Evolutionary conservation across 83 land plant species (phyloP).

Genomic region (Thuja plicata): DNA sequence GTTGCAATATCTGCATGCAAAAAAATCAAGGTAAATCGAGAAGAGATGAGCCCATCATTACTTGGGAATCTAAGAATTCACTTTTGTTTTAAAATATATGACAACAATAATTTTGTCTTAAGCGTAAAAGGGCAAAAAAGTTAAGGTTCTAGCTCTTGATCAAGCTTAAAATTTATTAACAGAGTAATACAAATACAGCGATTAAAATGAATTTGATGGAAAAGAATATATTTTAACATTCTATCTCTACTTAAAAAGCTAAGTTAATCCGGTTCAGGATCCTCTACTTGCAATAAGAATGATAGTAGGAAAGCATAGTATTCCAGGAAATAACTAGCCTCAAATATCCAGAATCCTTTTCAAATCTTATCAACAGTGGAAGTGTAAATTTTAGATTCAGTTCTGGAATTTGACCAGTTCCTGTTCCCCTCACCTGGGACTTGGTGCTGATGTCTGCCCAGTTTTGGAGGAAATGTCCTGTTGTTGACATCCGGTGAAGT

Average conservation of each 20-base stretch:
- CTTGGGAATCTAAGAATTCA: background rate
- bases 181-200: background rate
- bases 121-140: background rate
- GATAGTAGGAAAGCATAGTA: too few species aligned
- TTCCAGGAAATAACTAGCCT: too few species aligned
- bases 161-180: background rate
- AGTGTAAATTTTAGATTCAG: too few species aligned
- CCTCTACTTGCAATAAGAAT: background rate
- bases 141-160: background rate
- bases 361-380: too few species aligned
- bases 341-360: too few species aligned
- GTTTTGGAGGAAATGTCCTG: too few species aligned
- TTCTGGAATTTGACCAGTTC: too few species aligned
- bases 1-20: conserved; percentile 58
- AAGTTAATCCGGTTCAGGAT: background rate
- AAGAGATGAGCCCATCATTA: background rate
- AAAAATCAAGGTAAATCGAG: background rate
- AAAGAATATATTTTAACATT: background rate
- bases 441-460: too few species aligned
- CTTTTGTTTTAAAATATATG: background rate
- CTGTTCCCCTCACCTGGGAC: too few species aligned
- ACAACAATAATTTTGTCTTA: background rate
- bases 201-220: background rate
- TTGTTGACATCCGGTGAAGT: too few species aligned
- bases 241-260: background rate